These are phyloP conservation scores for Colletotrichum siamense DNA, from an alignment of 2,329 filamentous ascomycete species.

Conservation along the genomic window DNA sequence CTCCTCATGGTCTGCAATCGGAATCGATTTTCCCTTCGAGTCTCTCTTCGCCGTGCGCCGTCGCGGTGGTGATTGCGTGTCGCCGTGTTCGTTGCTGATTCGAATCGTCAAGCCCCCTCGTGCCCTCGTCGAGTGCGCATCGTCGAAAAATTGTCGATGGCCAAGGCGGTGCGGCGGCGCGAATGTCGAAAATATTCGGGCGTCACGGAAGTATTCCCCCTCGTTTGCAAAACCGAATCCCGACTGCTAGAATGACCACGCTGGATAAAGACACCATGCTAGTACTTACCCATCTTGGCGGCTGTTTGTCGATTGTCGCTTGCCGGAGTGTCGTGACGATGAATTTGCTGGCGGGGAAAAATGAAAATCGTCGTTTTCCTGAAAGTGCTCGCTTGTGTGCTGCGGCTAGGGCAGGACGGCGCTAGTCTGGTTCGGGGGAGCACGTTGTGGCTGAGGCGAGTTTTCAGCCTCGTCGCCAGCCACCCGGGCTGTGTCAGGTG, in stretches of 20 bases:
- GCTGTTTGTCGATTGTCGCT: conserved; percentile 25
- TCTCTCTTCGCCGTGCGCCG: not conserved
- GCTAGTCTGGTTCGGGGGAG: not conserved
- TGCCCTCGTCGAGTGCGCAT: conserved; percentile 7
- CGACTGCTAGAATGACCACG: not conserved
- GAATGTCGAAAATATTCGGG: not conserved
- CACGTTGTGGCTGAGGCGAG: conserved; percentile 6
- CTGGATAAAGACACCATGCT: not conserved
- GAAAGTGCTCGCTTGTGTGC: conserved; percentile 22
- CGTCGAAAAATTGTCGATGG: not conserved
- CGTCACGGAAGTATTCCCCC: not conserved
- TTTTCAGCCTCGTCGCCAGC: conserved; percentile 1
- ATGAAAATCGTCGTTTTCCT: conserved; percentile 15
- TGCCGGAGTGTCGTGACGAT: conserved; percentile 26
- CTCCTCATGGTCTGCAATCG: conserved; percentile 5
- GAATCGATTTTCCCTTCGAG: not conserved
- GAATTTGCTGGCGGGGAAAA: conserved; percentile 14
- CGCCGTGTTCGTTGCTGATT: not conserved
- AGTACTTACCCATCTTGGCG: conserved; percentile 25
- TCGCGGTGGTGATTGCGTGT: not conserved
- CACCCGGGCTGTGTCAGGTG: not conserved
- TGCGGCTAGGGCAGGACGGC: conserved; percentile 21
- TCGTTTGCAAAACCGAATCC: not conserved
- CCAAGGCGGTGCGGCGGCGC: not conserved
- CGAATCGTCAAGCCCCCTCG: not conserved